Conservation (phyloP, 345 rosid genomes). For the Lumnitzera racemosa region DNA sequence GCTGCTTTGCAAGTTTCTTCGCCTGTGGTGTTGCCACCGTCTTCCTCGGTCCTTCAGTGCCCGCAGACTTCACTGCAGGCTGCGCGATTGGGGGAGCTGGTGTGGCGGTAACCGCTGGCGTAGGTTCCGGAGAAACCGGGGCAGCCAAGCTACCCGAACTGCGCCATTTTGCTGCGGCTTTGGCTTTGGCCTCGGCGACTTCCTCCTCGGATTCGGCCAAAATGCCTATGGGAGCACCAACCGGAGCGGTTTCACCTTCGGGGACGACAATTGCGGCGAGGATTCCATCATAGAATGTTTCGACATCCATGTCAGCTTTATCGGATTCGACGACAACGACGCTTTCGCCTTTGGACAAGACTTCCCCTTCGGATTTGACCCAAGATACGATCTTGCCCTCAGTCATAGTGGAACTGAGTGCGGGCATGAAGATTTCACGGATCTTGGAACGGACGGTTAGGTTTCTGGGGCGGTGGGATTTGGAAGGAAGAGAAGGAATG, state of each 20-base stretch:
- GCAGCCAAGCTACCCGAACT: conserved; percentile 28
- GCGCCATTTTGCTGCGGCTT: conserved; percentile 43
- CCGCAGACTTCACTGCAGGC: conserved; percentile 41
- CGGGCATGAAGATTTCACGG: conserved; percentile 98
- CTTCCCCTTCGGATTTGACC: conserved; percentile 91
- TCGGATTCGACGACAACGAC: conserved; percentile 96
- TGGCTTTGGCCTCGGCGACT: conserved; percentile 74
- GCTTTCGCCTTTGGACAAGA: conserved; percentile 84
- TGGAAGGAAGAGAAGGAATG: conserved; percentile 20
- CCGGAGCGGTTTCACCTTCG: conserved; percentile 87
- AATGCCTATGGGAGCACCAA: conserved; percentile 78
- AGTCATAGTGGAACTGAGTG: conserved; percentile 98
- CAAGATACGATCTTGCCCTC: conserved; percentile 98
- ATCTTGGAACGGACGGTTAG: conserved; percentile 64
- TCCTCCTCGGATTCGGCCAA: conserved; percentile 87
- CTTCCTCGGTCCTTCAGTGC: conserved; percentile 52
- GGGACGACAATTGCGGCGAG: conserved; percentile 93
- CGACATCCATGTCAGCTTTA: conserved; percentile 98
- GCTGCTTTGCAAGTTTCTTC: conserved; percentile 86
- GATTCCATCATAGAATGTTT: conserved; percentile 88
- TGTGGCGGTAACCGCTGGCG: conserved; percentile 29
- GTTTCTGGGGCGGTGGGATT: conserved; percentile 15
- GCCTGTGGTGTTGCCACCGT: conserved; percentile 71
- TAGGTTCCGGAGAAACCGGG: conserved; percentile 17
- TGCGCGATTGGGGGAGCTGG: conserved; percentile 40